Conservation (phyloP, 2,329 filamentous ascomycete species). For the Sarocladiaceae sp. region DNA sequence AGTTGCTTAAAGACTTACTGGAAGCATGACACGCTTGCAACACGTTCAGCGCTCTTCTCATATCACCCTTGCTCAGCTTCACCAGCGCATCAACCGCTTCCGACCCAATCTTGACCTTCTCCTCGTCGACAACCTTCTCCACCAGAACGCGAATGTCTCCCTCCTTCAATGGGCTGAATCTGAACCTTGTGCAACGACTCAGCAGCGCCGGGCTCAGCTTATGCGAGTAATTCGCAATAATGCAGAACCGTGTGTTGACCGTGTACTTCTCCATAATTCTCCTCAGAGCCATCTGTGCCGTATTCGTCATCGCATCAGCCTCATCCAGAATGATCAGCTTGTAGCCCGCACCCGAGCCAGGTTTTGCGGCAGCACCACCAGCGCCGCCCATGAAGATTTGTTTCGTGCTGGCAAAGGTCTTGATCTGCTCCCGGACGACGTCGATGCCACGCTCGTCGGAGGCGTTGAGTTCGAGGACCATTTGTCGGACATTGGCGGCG, state of each 20-base stretch:
- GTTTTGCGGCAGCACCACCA: constrained; percentile 46
- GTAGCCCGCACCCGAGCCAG: constrained; percentile 63
- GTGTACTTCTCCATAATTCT: constrained; percentile 99
- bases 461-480: constrained; percentile 97
- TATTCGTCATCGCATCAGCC: constrained; percentile 99
- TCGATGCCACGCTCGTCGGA: constrained; percentile 97
- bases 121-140: constrained; percentile 84
- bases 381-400: constrained; percentile 81
- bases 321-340: constrained; percentile 98
- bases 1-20: constrained; percentile 48
- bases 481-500: constrained; percentile 86
- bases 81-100: constrained; percentile 83
- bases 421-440: constrained; percentile 97
- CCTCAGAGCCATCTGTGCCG: constrained; percentile 93
- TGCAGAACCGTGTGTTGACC: constrained; percentile 93
- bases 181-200: constrained; percentile 89
- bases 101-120: constrained; percentile 75
- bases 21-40: constrained; percentile 95
- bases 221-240: constrained; percentile 98
- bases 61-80: constrained; percentile 86
- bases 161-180: constrained; percentile 91
- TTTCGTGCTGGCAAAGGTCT: constrained; percentile 96
- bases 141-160: constrained; percentile 79
- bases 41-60: constrained; percentile 91
- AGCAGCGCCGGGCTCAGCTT: constrained; percentile 91